Evolutionary conservation across 2,329 filamentous ascomycete species (phyloP).

Genomic region (Monosporascus sp.): DNA sequence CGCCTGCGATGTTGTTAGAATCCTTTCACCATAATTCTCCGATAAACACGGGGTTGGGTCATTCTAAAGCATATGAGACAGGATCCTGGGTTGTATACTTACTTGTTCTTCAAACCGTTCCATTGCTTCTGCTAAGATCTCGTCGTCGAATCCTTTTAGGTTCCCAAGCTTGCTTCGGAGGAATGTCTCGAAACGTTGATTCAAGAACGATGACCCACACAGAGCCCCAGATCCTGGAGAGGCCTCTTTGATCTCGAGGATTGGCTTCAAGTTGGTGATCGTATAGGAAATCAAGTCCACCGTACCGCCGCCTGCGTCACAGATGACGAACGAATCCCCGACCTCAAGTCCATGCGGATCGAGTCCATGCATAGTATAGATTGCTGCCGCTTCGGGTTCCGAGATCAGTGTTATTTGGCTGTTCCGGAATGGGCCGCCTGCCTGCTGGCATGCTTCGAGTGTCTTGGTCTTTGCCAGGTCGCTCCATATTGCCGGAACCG

Average conservation of each 20-base stretch:
- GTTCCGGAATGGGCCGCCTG: constrained; percentile 26
- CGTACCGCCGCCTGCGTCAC: constrained; percentile 48
- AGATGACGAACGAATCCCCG: constrained; percentile 46
- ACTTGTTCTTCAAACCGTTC: constrained; percentile 41
- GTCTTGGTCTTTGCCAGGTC: constrained; percentile 49
- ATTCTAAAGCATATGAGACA: background rate
- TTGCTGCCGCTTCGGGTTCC: constrained; percentile 49
- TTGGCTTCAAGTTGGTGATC: constrained; percentile 37
- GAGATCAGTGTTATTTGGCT: constrained; percentile 41
- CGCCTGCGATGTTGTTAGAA: constrained; percentile 14
- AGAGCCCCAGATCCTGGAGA: constrained; percentile 44
- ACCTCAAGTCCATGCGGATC: constrained; percentile 36
- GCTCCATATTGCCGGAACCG: constrained; percentile 56
- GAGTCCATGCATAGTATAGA: constrained; percentile 42
- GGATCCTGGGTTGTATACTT: background rate
- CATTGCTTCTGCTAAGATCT: constrained; percentile 34
- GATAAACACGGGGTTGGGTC: background rate
- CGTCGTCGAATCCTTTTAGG: constrained; percentile 38
- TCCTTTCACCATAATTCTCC: background rate
- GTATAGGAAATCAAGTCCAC: constrained; percentile 33
- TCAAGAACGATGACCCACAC: constrained; percentile 41
- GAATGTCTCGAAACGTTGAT: constrained; percentile 44
- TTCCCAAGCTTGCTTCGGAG: constrained; percentile 38
- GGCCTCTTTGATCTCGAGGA: constrained; percentile 43
- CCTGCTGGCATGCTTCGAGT: constrained; percentile 36